Evolutionary conservation across 371 early-diverging fungal genomes (phyloP).

Genomic region (Dinochytrium kinnereticum): DNA sequence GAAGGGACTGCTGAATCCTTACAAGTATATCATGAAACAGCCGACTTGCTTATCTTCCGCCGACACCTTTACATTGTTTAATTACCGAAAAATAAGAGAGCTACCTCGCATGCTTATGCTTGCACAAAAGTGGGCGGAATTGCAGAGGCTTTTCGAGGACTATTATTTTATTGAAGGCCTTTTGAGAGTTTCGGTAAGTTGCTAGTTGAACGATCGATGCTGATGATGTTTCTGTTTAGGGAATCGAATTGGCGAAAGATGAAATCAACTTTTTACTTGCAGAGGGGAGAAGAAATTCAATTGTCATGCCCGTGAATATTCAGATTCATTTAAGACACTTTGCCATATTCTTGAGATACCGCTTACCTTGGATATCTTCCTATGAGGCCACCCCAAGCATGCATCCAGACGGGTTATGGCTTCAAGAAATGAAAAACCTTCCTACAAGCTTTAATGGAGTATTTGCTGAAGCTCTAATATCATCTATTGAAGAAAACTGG

Average conservation of each 20-base stretch:
- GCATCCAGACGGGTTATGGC: slow-evolving; percentile 32
- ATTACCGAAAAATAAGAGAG: slow-evolving; percentile 26
- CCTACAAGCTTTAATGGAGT: slow-evolving; percentile 17
- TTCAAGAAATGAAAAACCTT: slow-evolving; percentile 35
- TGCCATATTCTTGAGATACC: slow-evolving; percentile 26
- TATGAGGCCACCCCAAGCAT: slow-evolving; percentile 16
- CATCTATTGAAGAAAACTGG: slow-evolving; percentile 26
- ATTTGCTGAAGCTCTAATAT: slow-evolving; percentile 25
- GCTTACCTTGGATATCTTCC: slow-evolving; percentile 8
- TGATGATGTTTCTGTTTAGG: slow-evolving; percentile 14
- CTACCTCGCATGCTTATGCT: slow-evolving; percentile 18
- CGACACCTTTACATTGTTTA: slow-evolving; percentile 11
- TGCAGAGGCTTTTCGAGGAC: slow-evolving; percentile 28
- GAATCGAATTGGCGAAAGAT: slow-evolving; percentile 16
- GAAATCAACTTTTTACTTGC: slow-evolving; percentile 16
- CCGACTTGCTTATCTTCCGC: slow-evolving; percentile 4
- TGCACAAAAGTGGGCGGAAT: slow-evolving; percentile 23
- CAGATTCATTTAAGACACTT: slow-evolving; percentile 21
- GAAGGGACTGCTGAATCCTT: slow-evolving; percentile 29
- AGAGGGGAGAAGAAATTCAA: slow-evolving; percentile 21
- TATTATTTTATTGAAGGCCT: slow-evolving; percentile 35
- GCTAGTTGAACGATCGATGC: not conserved
- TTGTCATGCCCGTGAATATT: slow-evolving; percentile 24
- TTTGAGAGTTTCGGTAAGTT: slow-evolving; percentile 1
- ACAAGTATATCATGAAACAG: slow-evolving; percentile 17